Evolutionary conservation across 371 early-diverging fungal genomes (phyloP).

Genomic region (Lichtheimia ornata): DNA sequence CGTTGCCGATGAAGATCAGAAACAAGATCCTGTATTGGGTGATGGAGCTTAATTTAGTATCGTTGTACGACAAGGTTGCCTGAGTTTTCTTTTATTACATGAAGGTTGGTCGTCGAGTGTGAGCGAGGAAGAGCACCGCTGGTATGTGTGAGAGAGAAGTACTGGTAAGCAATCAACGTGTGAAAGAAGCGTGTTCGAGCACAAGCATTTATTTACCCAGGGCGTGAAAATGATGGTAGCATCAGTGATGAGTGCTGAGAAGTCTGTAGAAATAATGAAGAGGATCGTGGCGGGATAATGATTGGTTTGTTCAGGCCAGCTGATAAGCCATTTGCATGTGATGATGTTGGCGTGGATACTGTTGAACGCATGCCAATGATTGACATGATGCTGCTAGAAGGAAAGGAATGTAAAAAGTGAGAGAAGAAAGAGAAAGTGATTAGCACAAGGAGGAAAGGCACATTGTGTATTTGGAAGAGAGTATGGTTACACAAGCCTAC

Average conservation of each 20-base stretch:
- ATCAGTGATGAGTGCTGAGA: not conserved
- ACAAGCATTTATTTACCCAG: not conserved
- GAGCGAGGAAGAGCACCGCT: conserved; percentile 6
- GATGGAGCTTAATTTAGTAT: conserved; percentile 3
- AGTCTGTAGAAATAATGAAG: not conserved
- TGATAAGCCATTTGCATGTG: not conserved
- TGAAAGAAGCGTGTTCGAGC: not conserved
- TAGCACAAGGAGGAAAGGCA: no score
- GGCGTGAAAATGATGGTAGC: not conserved
- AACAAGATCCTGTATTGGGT: conserved; percentile 8
- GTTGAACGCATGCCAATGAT: no score
- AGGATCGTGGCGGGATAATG: not conserved
- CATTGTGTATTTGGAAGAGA: no score
- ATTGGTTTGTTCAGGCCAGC: not conserved
- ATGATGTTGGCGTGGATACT: no score
- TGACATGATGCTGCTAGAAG: not conserved
- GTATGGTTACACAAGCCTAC: no score
- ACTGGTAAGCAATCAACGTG: not conserved
- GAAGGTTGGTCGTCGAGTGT: conserved; percentile 10
- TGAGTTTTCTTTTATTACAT: conserved; percentile 3
- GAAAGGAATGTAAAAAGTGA: not conserved
- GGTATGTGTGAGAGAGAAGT: not conserved
- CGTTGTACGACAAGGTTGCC: not conserved
- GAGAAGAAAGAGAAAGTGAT: no score
- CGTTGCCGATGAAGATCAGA: conserved; percentile 9